These are phyloP conservation scores for Buxus sempervirens DNA, from an alignment of 164 flowering plant genomes.

Conservation along the genomic window DNA sequence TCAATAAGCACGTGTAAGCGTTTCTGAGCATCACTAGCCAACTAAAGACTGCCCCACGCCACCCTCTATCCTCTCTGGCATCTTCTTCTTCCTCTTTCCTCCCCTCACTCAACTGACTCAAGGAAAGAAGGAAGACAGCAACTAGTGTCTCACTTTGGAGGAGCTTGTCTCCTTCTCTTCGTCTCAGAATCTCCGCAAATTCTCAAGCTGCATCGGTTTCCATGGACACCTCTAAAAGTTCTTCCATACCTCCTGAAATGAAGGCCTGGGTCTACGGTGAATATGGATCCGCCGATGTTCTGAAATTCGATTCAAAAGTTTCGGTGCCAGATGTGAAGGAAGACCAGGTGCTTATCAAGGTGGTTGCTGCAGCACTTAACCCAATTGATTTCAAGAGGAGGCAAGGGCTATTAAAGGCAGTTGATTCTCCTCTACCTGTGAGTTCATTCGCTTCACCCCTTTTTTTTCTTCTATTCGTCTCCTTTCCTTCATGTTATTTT, in stretches of 20 bases:
- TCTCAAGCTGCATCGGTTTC: constrained; percentile 46
- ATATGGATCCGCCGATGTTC: constrained; percentile 79
- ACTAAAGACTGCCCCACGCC: neutral
- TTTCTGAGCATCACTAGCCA: constrained; percentile 10
- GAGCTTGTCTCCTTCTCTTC: constrained; percentile 3
- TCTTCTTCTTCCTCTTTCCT: constrained; percentile 3
- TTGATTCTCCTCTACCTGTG: constrained; percentile 94
- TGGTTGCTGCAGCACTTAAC: constrained; percentile 86
- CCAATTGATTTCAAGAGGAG: constrained; percentile 86
- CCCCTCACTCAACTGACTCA: constrained; percentile 21
- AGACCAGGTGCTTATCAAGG: constrained; percentile 89
- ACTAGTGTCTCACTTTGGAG: neutral
- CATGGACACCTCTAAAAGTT: constrained; percentile 15
- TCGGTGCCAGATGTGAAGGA: constrained; percentile 72
- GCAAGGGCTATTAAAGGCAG: constrained; percentile 78
- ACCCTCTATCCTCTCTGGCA: neutral
- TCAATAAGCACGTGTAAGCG: constrained; percentile 15
- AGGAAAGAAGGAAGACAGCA: constrained; percentile 1
- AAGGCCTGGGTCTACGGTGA: constrained; percentile 87
- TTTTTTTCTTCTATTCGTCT: neutral
- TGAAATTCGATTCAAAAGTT: constrained; percentile 56
- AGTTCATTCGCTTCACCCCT: constrained; percentile 6
- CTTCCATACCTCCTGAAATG: constrained; percentile 48
- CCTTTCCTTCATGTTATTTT: neutral
- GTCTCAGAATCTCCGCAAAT: constrained; percentile 40